phyloP scores from a whole-genome alignment of 352 stramenopile genomes.

The Phytophthora gonapodyides region DNA sequence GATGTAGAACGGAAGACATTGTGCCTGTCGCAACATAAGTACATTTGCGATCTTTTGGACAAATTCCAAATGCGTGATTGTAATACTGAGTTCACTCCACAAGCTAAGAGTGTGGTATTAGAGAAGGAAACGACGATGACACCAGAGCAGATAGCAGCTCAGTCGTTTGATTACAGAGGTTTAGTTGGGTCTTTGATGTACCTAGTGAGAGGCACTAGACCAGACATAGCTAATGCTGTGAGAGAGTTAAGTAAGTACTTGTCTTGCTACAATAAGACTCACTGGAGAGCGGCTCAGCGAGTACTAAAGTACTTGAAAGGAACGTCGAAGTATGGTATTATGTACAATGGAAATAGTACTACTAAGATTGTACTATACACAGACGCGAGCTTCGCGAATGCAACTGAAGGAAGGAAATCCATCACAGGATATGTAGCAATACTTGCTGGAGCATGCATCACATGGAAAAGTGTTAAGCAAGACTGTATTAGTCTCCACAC shows the following conservation, averaged over 20 bases:
- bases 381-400: constrained; percentile 20
- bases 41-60: constrained; percentile 7
- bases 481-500: constrained; percentile 14
- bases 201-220: constrained; percentile 10
- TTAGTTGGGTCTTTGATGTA: constrained; percentile 15
- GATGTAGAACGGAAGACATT: constrained; percentile 2
- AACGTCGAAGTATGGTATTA: constrained; percentile 17
- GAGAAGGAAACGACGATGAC: constrained; percentile 1
- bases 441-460: constrained; percentile 18
- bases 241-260: constrained; percentile 19
- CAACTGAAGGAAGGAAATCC: constrained; percentile 10
- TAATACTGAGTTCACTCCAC: background rate
- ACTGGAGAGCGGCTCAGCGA: constrained; percentile 14
- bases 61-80: constrained; percentile 10
- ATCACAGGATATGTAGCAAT: constrained; percentile 8
- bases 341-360: constrained; percentile 9
- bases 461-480: constrained; percentile 16
- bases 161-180: constrained; percentile 16
- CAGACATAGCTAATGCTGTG: constrained; percentile 12
- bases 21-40: constrained; percentile 2
- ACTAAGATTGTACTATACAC: constrained; percentile 10
- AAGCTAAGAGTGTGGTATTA: constrained; percentile 15
- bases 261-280: constrained; percentile 24
- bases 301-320: constrained; percentile 24
- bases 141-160: constrained; percentile 3